Evolutionary conservation across 306 rosid species (phyloP).

Genomic region (Sesbania bispinosa): DNA sequence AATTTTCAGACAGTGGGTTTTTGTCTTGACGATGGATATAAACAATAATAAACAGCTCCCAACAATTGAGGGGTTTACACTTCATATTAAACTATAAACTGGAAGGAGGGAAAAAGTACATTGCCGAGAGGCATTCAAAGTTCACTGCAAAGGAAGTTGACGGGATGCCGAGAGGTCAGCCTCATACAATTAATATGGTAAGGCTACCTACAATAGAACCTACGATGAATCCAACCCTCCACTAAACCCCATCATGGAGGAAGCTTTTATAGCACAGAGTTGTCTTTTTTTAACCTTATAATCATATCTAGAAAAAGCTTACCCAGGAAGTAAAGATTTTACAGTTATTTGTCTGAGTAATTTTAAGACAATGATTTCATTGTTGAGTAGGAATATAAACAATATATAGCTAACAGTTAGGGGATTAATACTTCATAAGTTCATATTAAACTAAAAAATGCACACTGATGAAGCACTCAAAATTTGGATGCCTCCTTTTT

Average conservation of each 20-base stretch:
- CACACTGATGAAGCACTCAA: background rate
- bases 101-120: background rate
- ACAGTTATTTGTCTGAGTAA: background rate
- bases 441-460: background rate
- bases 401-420: background rate
- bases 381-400: background rate
- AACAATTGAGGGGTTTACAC: background rate
- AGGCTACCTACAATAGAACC: too few species aligned
- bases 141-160: background rate
- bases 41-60: background rate
- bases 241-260: too few species aligned
- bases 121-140: background rate
- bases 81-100: background rate
- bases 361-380: background rate
- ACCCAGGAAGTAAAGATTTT: constrained; percentile 57
- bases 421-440: background rate
- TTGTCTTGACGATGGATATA: too few species aligned
- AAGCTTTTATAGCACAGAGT: too few species aligned
- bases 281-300: too few species aligned
- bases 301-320: constrained; percentile 24
- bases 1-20: too few species aligned
- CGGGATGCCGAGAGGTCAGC: background rate
- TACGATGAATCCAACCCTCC: too few species aligned
- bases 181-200: too few species aligned
- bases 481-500: background rate